Percentiles rank a stretch among this genome's conserved stretches.
phyloP scores from a whole-genome alignment of 768 basidiomycete genomes.

The Russula sp. region DNA sequence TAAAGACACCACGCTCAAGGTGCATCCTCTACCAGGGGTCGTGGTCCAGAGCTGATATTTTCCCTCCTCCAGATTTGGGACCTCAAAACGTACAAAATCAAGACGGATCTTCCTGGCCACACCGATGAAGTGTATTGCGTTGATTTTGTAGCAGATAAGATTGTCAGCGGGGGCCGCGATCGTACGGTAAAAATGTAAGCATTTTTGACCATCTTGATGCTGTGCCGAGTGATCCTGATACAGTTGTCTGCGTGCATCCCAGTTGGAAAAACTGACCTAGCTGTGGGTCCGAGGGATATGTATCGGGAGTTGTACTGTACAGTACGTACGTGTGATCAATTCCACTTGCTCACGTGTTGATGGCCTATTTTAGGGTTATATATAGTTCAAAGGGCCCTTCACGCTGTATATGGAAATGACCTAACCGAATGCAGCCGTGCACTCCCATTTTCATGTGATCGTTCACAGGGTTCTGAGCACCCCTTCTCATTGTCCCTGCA shows the following conservation, averaged over 20 bases:
- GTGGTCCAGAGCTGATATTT: not conserved
- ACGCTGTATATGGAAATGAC: not conserved
- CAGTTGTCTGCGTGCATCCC: not conserved
- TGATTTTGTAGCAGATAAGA: conserved; percentile 97
- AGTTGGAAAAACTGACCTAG: conserved; percentile 24
- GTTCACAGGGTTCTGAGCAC: too few species aligned
- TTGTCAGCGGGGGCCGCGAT: conserved; percentile 96
- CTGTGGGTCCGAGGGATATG: not conserved
- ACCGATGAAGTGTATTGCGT: conserved; percentile 99
- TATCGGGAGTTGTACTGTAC: too few species aligned
- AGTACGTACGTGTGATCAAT: not conserved
- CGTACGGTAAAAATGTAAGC: conserved; percentile 88
- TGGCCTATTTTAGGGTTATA: not conserved
- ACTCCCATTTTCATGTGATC: not conserved
- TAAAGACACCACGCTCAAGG: conserved; percentile 95
- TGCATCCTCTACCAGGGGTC: conserved; percentile 31
- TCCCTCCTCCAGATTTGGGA: conserved; percentile 77
- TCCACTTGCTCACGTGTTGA: not conserved
- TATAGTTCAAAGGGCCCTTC: not conserved
- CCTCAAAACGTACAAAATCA: conserved; percentile 92
- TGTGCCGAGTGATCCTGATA: not conserved
- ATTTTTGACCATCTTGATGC: not conserved
- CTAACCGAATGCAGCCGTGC: not conserved
- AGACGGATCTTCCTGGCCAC: conserved; percentile 90
- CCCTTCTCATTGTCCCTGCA: not conserved